A percentile compares a stretch with the other conserved stretches of the same genome.
Conservation (phyloP, 345 rosid genomes). For the Abelmoschus esculentus region DNA sequence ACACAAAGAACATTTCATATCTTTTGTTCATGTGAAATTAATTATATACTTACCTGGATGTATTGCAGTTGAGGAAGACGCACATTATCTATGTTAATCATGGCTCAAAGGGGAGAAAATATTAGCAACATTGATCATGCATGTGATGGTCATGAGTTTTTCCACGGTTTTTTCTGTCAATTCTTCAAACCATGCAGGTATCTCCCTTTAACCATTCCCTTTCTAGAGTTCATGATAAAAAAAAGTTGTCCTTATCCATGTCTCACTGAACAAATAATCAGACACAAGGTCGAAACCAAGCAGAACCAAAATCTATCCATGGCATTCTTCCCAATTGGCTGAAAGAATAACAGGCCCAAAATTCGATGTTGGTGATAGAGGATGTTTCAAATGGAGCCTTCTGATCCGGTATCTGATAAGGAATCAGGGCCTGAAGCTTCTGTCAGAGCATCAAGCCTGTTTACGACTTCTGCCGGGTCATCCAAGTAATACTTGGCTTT, state of each 20-base stretch:
- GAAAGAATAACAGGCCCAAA: constrained; percentile 5
- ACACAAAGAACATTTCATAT: background rate
- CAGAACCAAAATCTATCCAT: constrained; percentile 16
- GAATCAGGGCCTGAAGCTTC: constrained; percentile 44
- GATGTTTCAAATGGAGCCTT: constrained; percentile 27
- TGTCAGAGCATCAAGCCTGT: constrained; percentile 53
- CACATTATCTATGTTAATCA: constrained; percentile 9
- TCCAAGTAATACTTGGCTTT: constrained; percentile 90
- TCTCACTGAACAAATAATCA: constrained; percentile 12
- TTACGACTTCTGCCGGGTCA: constrained; percentile 47
- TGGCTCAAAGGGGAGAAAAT: background rate
- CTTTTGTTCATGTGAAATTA: constrained; percentile 1
- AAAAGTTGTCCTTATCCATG: background rate
- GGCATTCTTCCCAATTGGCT: constrained; percentile 3
- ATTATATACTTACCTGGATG: background rate
- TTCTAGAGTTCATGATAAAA: background rate
- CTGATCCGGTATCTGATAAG: constrained; percentile 13
- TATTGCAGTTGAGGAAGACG: constrained; percentile 4
- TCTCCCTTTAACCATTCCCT: background rate
- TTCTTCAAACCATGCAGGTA: constrained; percentile 6
- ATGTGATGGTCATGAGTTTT: constrained; percentile 13
- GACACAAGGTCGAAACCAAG: constrained; percentile 9
- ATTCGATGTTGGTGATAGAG: background rate
- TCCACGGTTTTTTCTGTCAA: background rate
- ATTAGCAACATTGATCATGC: constrained; percentile 10